Base-by-base conservation (phyloP, 2,329 filamentous ascomycete genomes). In the Penicillium sp. region DNA sequence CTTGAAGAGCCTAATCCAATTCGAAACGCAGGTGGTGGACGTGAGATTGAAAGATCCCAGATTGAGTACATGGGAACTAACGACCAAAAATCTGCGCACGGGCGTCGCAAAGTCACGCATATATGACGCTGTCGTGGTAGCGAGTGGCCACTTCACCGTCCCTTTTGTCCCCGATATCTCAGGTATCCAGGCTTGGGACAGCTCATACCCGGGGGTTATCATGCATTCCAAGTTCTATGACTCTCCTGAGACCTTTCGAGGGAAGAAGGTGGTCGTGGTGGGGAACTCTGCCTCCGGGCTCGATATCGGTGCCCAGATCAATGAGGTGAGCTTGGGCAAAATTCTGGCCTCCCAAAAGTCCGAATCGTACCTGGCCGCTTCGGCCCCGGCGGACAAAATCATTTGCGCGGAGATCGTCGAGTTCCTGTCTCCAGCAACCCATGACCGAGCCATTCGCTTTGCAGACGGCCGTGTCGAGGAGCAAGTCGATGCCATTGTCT, bases 201-300 rank as follows among this genome's bases (percentile, higher is more conserved):
- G 72, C 24, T 69, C 75, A 1, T 81, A 88, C 52, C 86, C 86
- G 0, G 79, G 76, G 0, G 65, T 80, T 3, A 82, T 92, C 39
- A 79, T 78, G 1, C 89, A 94, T 70, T 90, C 91, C 1, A 96
- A 94, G 68, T 83, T 84, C 51, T 97, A 91, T 66, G 85, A 91
- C 36, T 79, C 72, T 0, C 81, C 89, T 0, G 79, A 82, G 16
- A 64, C 75, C 0, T 96, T 86, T 63, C 66, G 68, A 1, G 79
- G 76, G 47, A 88, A 88, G 68, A 95, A 89, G 69, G 88, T 94
- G 10, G 71, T 96, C 5, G 80, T 96, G 0, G 84, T 96, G 0
- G 92, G 92, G 9, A 94, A 90, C 63, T 87, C 87, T 0, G 88
- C 91, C 0, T 95, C 90, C 0, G 92, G 90, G 0, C 74, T 90